These are phyloP conservation scores for Wickerhamomyces strasburgensis DNA, from an alignment of 805 yeast genomes.

Conservation along the genomic window DNA sequence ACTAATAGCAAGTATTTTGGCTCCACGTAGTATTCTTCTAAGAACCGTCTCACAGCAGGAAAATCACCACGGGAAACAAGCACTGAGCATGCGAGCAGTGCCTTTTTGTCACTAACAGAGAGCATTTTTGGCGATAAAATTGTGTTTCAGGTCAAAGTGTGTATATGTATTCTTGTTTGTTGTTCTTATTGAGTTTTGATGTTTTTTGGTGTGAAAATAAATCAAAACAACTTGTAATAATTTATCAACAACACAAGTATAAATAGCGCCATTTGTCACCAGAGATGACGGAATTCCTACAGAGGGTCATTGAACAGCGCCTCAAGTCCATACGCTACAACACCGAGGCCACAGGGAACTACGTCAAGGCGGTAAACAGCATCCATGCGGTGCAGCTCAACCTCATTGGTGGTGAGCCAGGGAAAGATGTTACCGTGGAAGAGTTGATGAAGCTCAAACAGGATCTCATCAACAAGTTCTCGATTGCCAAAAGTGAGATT, in stretches of 20 bases:
- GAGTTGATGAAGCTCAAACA: constrained; percentile 4
- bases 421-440: constrained; percentile 1
- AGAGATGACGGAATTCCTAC: too few species aligned
- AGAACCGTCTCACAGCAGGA: neutral
- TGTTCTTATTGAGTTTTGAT: neutral
- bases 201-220: too few species aligned
- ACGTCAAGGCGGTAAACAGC: neutral
- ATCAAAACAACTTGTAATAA: too few species aligned
- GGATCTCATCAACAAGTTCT: constrained; percentile 7
- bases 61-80: neutral
- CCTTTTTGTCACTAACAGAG: neutral
- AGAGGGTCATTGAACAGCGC: neutral
- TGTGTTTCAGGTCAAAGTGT: neutral
- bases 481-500: constrained; percentile 7
- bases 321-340: neutral
- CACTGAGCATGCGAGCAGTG: neutral
- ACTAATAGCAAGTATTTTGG: too few species aligned
- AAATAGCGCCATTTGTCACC: too few species aligned
- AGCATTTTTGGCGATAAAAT: neutral
- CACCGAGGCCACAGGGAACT: neutral
- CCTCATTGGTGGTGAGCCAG: constrained; percentile 1
- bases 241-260: too few species aligned
- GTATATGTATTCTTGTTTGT: too few species aligned
- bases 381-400: constrained; percentile 3
- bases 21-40: neutral